These are phyloP conservation scores for Entamoeba histolytica DNA, from an alignment of 208 protist species.

Conservation along the genomic window DNA sequence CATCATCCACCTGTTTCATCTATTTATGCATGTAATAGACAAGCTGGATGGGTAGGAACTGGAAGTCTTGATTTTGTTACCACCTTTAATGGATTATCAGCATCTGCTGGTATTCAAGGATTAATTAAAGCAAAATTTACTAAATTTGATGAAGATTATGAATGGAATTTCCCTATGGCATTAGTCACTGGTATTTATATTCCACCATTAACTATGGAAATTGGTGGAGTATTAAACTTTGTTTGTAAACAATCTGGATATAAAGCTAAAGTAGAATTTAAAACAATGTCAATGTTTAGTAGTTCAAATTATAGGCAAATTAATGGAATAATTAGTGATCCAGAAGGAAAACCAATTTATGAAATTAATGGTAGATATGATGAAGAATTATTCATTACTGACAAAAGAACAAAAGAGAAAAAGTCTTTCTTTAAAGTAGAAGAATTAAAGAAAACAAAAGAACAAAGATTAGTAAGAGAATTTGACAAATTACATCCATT, in stretches of 20 bases:
- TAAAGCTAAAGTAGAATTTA: neutral
- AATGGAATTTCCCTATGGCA: neutral
- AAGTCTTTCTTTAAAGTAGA: neutral
- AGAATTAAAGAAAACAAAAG: neutral
- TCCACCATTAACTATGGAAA: neutral
- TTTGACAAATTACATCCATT: neutral
- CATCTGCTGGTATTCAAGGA: neutral
- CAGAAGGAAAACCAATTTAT: neutral
- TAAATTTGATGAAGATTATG: neutral
- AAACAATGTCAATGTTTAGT: neutral
- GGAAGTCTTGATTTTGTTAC: neutral
- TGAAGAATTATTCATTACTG: neutral
- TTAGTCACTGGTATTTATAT: neutral
- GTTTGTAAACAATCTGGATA: neutral
- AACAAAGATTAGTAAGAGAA: neutral
- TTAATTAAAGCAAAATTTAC: neutral
- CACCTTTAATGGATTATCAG: neutral
- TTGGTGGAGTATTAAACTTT: neutral
- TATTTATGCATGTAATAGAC: neutral
- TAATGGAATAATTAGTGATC: neutral
- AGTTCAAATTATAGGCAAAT: neutral
- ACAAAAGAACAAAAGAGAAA: neutral
- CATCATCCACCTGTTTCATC: neutral
- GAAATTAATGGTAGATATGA: neutral
- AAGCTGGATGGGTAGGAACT: neutral